Evolutionary conservation across 2,329 filamentous ascomycete genomes (phyloP).

Genomic region (Fusarium sambucinum): DNA sequence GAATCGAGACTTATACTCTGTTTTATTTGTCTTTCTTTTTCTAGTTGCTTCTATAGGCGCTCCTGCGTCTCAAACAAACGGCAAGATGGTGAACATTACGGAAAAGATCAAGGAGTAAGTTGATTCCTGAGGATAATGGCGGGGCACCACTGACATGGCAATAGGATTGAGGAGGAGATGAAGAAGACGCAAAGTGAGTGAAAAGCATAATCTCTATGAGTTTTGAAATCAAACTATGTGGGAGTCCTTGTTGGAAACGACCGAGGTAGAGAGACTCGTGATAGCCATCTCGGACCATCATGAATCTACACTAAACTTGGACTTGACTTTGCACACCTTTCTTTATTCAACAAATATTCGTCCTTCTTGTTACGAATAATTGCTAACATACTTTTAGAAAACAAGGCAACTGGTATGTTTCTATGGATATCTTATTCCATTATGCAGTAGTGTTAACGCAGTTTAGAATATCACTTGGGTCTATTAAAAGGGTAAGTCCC

Average conservation of each 20-base stretch:
- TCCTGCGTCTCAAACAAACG: conserved; percentile 44
- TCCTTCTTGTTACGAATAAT: not conserved
- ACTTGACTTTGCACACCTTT: not conserved
- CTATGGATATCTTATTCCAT: not conserved
- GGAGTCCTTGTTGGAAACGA: not conserved
- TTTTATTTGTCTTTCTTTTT: conserved; percentile 18
- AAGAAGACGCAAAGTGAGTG: conserved; percentile 92
- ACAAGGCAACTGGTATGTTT: conserved; percentile 93
- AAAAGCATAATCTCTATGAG: not conserved
- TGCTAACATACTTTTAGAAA: conserved; percentile 71
- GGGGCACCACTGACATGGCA: conserved; percentile 42
- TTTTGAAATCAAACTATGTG: not conserved
- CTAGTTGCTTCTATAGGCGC: conserved; percentile 36
- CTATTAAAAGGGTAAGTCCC: conserved; percentile 87
- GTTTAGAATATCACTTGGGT: conserved; percentile 94
- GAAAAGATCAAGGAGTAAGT: conserved; percentile 99
- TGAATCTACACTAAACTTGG: not conserved
- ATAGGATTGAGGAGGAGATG: conserved; percentile 99
- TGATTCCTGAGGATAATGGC: not conserved
- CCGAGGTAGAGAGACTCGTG: not conserved
- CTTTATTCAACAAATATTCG: not conserved
- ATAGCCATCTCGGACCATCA: not conserved
- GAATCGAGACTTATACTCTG: conserved; percentile 27
- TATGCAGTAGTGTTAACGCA: conserved; percentile 31
- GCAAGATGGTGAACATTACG: conserved; percentile 97